Conservation (phyloP, 805 yeast genomes). For the Candida parachauliodes region DNA sequence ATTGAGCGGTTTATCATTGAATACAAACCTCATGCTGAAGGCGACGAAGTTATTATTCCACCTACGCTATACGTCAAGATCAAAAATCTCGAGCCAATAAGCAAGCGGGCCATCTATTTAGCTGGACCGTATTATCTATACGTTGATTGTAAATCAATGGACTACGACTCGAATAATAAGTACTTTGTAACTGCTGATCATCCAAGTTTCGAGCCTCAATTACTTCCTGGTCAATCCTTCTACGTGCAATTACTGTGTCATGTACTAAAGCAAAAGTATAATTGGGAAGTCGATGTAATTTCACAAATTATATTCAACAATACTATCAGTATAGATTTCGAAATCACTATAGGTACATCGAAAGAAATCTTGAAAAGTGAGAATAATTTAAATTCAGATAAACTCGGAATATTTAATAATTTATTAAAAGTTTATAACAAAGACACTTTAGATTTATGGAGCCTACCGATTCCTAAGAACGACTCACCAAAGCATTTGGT, state of each 20-base stretch:
- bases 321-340: slow-evolving; percentile 65
- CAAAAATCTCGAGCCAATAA: slow-evolving; percentile 66
- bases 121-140: slow-evolving; percentile 89
- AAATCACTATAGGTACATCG: slow-evolving; percentile 52
- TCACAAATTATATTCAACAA: slow-evolving; percentile 77
- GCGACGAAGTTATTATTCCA: slow-evolving; percentile 13
- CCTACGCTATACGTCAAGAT: slow-evolving; percentile 50
- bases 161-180: slow-evolving; percentile 51
- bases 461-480: slow-evolving; percentile 47
- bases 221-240: slow-evolving; percentile 65
- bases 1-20: slow-evolving; percentile 52
- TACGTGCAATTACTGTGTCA: slow-evolving; percentile 61
- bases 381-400: slow-evolving; percentile 21
- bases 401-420: slow-evolving; percentile 25
- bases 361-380: slow-evolving; percentile 30
- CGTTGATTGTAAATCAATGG: slow-evolving; percentile 70
- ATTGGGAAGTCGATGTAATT: slow-evolving; percentile 78
- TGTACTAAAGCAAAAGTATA: slow-evolving; percentile 52
- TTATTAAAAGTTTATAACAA: slow-evolving; percentile 47
- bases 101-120: slow-evolving; percentile 77
- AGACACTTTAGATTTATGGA: slow-evolving; percentile 75
- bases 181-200: slow-evolving; percentile 73
- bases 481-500: slow-evolving; percentile 75
- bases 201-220: slow-evolving; percentile 69
- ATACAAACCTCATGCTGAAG: slow-evolving; percentile 35